A percentile compares a stretch with the other conserved stretches of the same genome.
Conservation (phyloP, 2,329 filamentous ascomycete genomes). For the Cytospora chrysosperma region DNA sequence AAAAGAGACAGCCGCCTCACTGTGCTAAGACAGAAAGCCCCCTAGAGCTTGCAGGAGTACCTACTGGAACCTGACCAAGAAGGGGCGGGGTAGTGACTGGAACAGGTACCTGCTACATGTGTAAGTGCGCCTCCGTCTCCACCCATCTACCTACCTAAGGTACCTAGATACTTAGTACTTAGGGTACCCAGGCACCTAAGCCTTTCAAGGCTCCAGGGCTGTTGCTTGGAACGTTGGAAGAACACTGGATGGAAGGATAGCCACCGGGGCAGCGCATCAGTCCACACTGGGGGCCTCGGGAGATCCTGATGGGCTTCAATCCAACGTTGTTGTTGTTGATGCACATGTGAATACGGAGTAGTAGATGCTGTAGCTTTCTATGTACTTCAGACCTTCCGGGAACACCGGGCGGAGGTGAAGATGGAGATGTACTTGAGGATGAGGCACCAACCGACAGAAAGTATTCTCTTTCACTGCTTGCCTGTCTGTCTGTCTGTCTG, state of each 20-base stretch:
- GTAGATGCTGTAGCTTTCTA: no score
- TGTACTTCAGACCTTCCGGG: not conserved
- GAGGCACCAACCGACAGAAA: not conserved
- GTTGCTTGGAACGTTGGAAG: not conserved
- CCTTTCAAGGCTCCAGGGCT: not conserved
- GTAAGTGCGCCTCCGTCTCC: not conserved
- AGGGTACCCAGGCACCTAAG: no score
- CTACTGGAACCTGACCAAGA: not conserved
- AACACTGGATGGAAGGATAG: not conserved
- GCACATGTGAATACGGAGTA: not conserved
- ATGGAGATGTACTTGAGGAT: not conserved
- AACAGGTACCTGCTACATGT: not conserved
- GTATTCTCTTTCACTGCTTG: not conserved
- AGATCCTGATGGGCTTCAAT: no score
- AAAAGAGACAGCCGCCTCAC: not conserved
- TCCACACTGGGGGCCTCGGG: not conserved
- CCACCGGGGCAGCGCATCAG: not conserved
- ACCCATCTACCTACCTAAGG: no score
- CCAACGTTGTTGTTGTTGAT: not conserved
- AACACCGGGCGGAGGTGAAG: not conserved
- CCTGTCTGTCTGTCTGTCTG: not conserved
- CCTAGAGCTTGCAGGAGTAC: not conserved
- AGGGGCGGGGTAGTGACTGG: not conserved
- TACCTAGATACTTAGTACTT: no score
- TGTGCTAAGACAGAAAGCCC: not conserved